Conservation (phyloP, 345 rosid genomes). For the Salix caprea region DNA sequence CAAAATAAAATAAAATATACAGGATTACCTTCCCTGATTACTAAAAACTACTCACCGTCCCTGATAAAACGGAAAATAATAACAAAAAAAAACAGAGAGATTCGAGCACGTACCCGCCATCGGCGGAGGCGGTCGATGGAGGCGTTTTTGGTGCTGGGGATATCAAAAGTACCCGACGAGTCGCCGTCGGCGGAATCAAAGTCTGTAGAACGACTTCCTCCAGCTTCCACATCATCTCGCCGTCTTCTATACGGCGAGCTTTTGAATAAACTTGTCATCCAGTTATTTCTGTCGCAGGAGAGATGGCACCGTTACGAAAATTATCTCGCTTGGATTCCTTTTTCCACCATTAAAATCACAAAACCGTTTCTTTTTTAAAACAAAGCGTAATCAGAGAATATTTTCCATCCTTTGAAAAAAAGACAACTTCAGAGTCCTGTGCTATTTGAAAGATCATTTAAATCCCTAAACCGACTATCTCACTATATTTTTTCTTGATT, state of each 20-base stretch:
- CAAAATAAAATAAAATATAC: too few species aligned
- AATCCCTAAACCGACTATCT: too few species aligned
- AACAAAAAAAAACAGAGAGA: neutral
- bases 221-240: constrained; percentile 14
- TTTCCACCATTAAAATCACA: neutral
- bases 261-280: constrained; percentile 3
- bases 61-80: neutral
- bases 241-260: constrained; percentile 20
- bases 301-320: constrained; percentile 25
- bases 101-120: constrained; percentile 17
- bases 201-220: neutral
- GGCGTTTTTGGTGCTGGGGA: constrained; percentile 26
- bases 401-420: too few species aligned
- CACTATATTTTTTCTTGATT: too few species aligned
- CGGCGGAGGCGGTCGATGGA: constrained; percentile 26
- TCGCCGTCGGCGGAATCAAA: neutral
- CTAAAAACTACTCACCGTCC: neutral
- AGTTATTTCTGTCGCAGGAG: constrained; percentile 30
- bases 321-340: neutral
- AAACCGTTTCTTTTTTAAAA: neutral
- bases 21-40: too few species aligned
- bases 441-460: neutral
- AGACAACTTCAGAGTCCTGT: too few species aligned
- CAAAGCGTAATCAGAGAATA: too few species aligned
- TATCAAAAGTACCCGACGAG: constrained; percentile 18